A percentile compares a stretch with the other conserved stretches of the same genome.
Conservation (phyloP, 345 rosid genomes). For the Brassica rapa region DNA sequence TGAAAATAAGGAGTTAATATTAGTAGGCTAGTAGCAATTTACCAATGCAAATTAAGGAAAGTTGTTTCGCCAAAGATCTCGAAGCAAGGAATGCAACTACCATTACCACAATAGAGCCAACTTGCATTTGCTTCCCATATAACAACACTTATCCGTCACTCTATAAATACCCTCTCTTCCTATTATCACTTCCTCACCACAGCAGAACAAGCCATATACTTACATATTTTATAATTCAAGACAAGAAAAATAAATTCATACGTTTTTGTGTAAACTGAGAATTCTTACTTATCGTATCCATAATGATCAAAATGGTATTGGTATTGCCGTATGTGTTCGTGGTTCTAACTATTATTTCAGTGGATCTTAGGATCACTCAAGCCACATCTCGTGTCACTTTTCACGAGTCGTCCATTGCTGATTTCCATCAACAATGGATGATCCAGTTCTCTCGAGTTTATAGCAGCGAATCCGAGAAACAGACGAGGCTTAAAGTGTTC, state of each 20-base stretch:
- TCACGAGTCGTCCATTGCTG: slow-evolving; percentile 14
- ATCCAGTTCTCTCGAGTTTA: slow-evolving; percentile 26
- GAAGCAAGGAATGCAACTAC: background rate
- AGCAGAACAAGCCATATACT: background rate
- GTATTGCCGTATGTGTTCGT: background rate
- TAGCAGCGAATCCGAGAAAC: slow-evolving; percentile 25
- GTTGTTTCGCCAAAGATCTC: background rate
- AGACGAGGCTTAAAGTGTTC: slow-evolving; percentile 38
- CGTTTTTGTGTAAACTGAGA: background rate
- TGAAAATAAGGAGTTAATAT: background rate
- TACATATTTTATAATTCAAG: background rate
- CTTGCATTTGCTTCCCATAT: background rate
- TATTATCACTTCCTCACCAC: background rate
- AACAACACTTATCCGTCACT: background rate
- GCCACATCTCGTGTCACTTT: slow-evolving; percentile 15
- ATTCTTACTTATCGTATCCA: background rate
- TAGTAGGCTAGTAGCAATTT: background rate
- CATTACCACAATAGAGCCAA: background rate
- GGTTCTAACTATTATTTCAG: slow-evolving; percentile 2
- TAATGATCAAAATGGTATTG: slow-evolving; percentile 19
- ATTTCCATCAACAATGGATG: slow-evolving; percentile 41
- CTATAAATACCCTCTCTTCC: slow-evolving; percentile 10
- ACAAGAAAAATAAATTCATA: background rate
- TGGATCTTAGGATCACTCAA: slow-evolving; percentile 5
- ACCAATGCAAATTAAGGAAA: background rate